These are phyloP conservation scores for Teunomyces panamensis DNA, from an alignment of 805 yeast species.

Conservation along the genomic window DNA sequence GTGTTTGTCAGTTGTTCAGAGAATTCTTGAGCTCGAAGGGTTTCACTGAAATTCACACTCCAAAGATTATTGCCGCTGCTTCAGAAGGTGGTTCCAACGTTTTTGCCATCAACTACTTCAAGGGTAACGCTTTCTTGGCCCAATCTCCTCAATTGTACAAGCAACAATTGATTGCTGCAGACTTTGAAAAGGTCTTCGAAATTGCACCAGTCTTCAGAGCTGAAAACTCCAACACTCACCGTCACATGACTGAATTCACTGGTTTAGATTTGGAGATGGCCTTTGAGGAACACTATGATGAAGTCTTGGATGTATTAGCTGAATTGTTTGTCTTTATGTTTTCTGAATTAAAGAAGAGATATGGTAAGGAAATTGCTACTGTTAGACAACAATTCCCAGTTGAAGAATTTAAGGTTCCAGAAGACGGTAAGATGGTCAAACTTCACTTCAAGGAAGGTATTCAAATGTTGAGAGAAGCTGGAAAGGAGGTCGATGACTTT, in stretches of 20 bases:
- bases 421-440: slow-evolving; percentile 89
- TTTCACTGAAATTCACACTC: slow-evolving; percentile 93
- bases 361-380: slow-evolving; percentile 76
- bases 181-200: slow-evolving; percentile 94
- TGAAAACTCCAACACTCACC: slow-evolving; percentile 97
- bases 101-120: slow-evolving; percentile 90
- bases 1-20: slow-evolving; percentile 82
- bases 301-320: slow-evolving; percentile 60
- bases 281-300: slow-evolving; percentile 97
- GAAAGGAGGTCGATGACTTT: slow-evolving; percentile 79
- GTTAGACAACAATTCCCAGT: slow-evolving; percentile 96
- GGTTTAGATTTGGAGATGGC: slow-evolving; percentile 98
- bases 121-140: slow-evolving; percentile 88
- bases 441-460: slow-evolving; percentile 90
- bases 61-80: slow-evolving; percentile 91
- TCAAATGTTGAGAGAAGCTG: slow-evolving; percentile 78
- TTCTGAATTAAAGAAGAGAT: slow-evolving; percentile 76
- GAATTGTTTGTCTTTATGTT: slow-evolving; percentile 88
- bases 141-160: slow-evolving; percentile 98
- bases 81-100: slow-evolving; percentile 98
- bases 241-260: slow-evolving; percentile 98
- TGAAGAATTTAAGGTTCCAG: slow-evolving; percentile 94
- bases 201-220: slow-evolving; percentile 98
- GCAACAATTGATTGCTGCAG: slow-evolving; percentile 97
- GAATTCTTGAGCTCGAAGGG: slow-evolving; percentile 69